Evolutionary conservation across 768 basidiomycete genomes (phyloP).

Genomic region (Phanerochaete sordida): DNA sequence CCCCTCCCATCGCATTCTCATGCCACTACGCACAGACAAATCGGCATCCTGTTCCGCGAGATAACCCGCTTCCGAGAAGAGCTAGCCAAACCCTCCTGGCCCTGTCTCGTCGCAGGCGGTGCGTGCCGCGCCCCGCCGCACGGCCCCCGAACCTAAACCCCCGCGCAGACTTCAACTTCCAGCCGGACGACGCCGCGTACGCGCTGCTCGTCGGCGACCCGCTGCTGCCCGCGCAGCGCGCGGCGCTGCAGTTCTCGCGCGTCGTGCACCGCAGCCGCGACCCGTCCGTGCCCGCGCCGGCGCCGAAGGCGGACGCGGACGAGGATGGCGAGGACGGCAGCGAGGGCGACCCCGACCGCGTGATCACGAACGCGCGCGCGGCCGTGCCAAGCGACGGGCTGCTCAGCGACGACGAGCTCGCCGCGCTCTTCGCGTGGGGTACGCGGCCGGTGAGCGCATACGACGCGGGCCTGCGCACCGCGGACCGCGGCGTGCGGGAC

Average conservation of each 20-base stretch:
- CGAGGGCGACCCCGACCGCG: conserved; percentile 59
- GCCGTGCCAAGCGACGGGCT: conserved; percentile 65
- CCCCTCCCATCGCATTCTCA: background rate
- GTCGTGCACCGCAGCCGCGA: conserved; percentile 74
- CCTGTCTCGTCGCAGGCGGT: conserved; percentile 86
- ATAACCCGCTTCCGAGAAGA: conserved; percentile 51
- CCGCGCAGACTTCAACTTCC: conserved; percentile 86
- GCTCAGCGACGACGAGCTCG: conserved; percentile 55
- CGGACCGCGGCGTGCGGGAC: conserved; percentile 15
- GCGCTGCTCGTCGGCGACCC: conserved; percentile 64
- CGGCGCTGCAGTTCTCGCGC: conserved; percentile 54
- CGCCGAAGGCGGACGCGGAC: conserved; percentile 29
- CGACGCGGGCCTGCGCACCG: conserved; percentile 43
- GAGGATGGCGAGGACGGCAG: conserved; percentile 34
- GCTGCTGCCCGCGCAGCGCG: conserved; percentile 52
- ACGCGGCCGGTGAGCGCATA: conserved; percentile 62
- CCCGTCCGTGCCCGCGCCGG: conserved; percentile 40
- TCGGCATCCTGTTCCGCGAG: conserved; percentile 68
- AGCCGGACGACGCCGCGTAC: conserved; percentile 80
- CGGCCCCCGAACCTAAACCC: background rate
- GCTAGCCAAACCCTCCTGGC: conserved; percentile 52
- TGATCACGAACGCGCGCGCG: conserved; percentile 71
- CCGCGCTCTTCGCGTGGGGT: conserved; percentile 38
- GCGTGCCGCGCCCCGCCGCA: conserved; percentile 13
- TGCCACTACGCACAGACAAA: conserved; percentile 55